Evolutionary conservation across 2,329 filamentous ascomycete species (phyloP), one percentile per base, ranked within the genome.

Genomic region (Colletotrichum musicola): DNA sequence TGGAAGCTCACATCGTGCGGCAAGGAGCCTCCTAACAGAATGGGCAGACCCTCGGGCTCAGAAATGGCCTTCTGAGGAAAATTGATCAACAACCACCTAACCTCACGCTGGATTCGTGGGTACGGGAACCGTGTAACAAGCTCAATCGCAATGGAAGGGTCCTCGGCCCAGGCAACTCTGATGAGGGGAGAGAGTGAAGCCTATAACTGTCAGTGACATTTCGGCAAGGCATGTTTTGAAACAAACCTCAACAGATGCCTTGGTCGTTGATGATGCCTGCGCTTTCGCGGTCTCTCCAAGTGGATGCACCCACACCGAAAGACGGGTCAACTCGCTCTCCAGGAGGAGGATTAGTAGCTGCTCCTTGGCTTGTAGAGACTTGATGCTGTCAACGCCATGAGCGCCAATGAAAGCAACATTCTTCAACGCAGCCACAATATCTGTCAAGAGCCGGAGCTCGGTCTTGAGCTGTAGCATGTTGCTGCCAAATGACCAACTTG

Each of bases 381-480:
- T 91, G 67, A 90, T 83, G 6, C 86, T 85, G 40, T 86, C 85
- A 1, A 82, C 77, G 66, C 82, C 75, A 46, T 85, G 81, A 1
- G 82, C 78, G 4, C 89, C 91, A 42, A 93, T 88, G 68, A 83
- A 84, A 1, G 88, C 84, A 12, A 94, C 86, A 3, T 82, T 85
- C 71, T 90, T 89, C 70, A 99, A 81, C 14, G 90, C 88, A 12
- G 81, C 78, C 56, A 91, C 83, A 42, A 98, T 90, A 76, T 98
- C 94, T 6, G 87, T 86, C 46, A 98, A 86, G 18, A 97, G 83
- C 72, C 92, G 92, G 40, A 94, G 89, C 80, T 99, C 96, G 0
- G 97, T 95, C 82, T 97, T 98, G 59, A 98, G 85, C 77, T 99
- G 96, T 16, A 99, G 82, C 56, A 93, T 88, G 77, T 98, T 99